Base-by-base conservation (phyloP, 2,329 filamentous ascomycete genomes). In the Fusarium sp. region DNA sequence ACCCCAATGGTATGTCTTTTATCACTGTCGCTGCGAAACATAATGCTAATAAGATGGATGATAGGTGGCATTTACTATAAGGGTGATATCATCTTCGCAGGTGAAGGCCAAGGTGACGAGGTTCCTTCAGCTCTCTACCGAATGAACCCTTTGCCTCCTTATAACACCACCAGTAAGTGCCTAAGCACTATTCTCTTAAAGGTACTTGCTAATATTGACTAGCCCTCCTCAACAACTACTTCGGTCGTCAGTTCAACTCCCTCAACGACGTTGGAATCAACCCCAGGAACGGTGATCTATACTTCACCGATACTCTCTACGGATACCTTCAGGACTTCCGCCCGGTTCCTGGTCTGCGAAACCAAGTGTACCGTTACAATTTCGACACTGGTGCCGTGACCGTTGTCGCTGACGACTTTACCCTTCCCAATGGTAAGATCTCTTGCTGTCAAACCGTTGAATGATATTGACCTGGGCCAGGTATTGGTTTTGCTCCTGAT, bases 281-380 rank as follows among this genome's bases (percentile, higher is more conserved):
- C 68, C 82, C 86, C 40, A 74, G 76, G 15, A 88, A 84, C 54
- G 82, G 83, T 31, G 83, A 86, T 23, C 75, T 90, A 15, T 90
- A 88, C 80, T 90, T 90, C 72, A 90, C 87, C 6, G 88, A 90
- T 60, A 84, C 86, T 0, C 80, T 83, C 4, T 90, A 90, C 70
- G 88, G 86, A 3, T 85, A 81, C 58, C 79, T 85, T n/a, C 87
- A 90, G 70, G 81, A 85, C 33, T 89, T 89, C 71, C 81, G 87
- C 0, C 84, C 84, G 0, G 69, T 75, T 4, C 86, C 87, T 1
- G 83, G 82, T 5, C 74, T 89, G 18, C 85, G 81, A 13, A 85
- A 84, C 62, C 88, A 90, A 72, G 85, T 89, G 1, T 90, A 89
- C 72, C 82, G 86, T 6, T 85, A 84, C 52, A 83, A 86, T 46